A percentile compares a stretch with the other conserved stretches of the same genome.
These are phyloP conservation scores for Acanthamoeba healyi DNA, from an alignment of 208 protist species.

Conservation along the genomic window DNA sequence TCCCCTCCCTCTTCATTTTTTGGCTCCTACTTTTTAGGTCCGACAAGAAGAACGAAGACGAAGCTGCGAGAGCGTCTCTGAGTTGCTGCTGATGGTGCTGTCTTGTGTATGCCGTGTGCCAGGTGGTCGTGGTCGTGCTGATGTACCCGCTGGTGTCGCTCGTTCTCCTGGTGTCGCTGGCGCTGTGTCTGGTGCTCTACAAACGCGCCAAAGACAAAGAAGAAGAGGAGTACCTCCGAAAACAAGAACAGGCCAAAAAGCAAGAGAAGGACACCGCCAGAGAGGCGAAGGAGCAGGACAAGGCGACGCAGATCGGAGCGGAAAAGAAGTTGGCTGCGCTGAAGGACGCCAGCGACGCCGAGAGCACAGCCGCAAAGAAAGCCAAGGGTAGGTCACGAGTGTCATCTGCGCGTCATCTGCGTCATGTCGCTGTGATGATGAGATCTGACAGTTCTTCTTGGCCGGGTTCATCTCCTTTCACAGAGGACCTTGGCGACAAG, in stretches of 20 bases:
- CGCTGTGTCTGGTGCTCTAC: conserved; percentile 8
- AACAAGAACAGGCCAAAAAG: neutral
- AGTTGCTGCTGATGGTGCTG: neutral
- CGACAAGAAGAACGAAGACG: conserved; percentile 10
- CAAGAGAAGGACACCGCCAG: neutral
- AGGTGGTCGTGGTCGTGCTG: conserved; percentile 23
- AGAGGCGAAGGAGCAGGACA: neutral
- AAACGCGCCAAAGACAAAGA: conserved; percentile 50
- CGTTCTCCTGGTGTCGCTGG: neutral
- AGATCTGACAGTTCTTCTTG: neutral
- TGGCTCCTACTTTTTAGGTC: neutral
- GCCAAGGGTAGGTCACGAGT: neutral
- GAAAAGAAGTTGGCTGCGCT: neutral
- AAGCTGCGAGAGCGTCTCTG: neutral
- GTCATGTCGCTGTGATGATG: too few species aligned
- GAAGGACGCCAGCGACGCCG: neutral
- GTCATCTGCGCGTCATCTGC: too few species aligned
- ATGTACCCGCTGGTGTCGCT: conserved; percentile 15
- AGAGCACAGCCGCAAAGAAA: neutral
- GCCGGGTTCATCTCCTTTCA: neutral
- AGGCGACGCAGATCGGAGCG: neutral
- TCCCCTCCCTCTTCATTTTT: neutral
- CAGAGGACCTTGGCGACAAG: neutral
- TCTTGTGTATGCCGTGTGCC: neutral
- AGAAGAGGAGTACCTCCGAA: neutral